phyloP scores from a whole-genome alignment of 257 asterid species.

The Ajuga chamaepitys region DNA sequence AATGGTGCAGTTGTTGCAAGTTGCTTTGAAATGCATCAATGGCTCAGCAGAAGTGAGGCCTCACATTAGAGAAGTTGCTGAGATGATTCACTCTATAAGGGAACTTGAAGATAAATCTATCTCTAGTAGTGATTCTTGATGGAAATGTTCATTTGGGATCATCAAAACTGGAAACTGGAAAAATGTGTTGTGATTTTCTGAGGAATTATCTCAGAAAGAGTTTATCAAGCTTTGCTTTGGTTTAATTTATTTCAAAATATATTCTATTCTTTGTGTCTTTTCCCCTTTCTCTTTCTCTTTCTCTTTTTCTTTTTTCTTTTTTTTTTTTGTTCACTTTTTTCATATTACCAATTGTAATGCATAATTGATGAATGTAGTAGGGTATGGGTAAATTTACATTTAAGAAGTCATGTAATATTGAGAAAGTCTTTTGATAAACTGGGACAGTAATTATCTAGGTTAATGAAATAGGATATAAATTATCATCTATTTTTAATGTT shows the following conservation, averaged over 20 bases:
- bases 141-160: neutral
- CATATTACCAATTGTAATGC: too few species aligned
- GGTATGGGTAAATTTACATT: too few species aligned
- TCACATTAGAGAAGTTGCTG: constrained; percentile 41
- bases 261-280: neutral
- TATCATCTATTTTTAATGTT: too few species aligned
- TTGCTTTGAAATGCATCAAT: constrained; percentile 56
- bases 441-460: too few species aligned
- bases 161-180: neutral
- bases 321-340: neutral
- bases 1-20: constrained; percentile 58
- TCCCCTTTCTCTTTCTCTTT: too few species aligned
- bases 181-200: neutral
- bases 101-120: constrained; percentile 48
- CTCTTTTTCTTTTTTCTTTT: neutral
- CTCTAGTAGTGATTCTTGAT: constrained; percentile 15
- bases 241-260: neutral
- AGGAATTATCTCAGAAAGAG: neutral
- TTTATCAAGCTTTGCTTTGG: neutral
- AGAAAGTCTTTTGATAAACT: too few species aligned
- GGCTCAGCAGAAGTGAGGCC: constrained; percentile 40
- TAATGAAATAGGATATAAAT: too few species aligned
- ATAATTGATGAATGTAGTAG: too few species aligned
- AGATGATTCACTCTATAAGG: constrained; percentile 33
- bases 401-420: too few species aligned